Evolutionary conservation across 768 basidiomycete species (phyloP).

Genomic region (Cystobasidium tubakii): DNA sequence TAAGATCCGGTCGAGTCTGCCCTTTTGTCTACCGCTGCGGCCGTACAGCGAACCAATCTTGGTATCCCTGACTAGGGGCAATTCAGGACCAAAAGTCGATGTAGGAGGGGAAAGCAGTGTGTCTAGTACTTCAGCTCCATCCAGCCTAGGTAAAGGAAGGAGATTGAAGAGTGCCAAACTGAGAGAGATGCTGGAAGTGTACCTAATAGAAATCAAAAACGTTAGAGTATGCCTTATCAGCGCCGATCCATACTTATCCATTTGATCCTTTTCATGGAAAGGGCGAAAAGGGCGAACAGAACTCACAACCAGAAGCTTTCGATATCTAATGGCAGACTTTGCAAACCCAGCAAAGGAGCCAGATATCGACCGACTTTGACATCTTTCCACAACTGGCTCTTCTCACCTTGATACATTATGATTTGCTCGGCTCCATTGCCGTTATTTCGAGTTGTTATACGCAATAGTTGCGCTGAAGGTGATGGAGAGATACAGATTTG

Average conservation of each 20-base stretch:
- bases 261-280: too few relatives aligned
- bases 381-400: conserved; percentile 16
- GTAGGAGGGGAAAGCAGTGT: not conserved
- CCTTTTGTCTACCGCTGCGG: not conserved
- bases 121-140: conserved; percentile 21
- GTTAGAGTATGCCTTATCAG: too few relatives aligned
- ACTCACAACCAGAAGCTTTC: conserved; percentile 13
- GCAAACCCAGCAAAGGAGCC: not conserved
- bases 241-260: too few relatives aligned
- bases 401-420: conserved; percentile 16
- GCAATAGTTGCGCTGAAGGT: not conserved
- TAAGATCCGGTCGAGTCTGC: not conserved
- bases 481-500: conserved; percentile 5
- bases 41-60: not conserved
- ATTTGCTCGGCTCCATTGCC: not conserved
- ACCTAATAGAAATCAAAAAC: not conserved
- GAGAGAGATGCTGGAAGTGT: not conserved
- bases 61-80: not conserved
- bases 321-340: not conserved
- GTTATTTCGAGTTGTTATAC: not conserved
- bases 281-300: too few relatives aligned
- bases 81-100: not conserved
- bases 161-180: conserved; percentile 33
- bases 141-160: conserved; percentile 28
- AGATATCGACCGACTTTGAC: conserved; percentile 8